phyloP scores from a whole-genome alignment of 306 rosid genomes.

The Lathyrus tuberosus region DNA sequence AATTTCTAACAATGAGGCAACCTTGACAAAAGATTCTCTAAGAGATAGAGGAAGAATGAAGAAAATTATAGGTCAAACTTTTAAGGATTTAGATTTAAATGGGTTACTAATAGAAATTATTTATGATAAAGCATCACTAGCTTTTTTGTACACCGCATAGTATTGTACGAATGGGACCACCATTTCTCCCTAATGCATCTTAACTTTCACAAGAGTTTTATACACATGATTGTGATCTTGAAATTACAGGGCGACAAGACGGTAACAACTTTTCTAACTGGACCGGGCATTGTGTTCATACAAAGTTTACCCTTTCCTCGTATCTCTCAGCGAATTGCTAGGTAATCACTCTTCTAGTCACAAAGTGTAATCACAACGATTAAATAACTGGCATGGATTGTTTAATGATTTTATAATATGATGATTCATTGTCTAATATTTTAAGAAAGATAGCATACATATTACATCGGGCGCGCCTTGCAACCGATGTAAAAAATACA shows the following conservation, averaged over 20 bases:
- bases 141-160: background rate
- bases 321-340: conserved; percentile 92
- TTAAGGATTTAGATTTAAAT: background rate
- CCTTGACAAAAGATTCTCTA: background rate
- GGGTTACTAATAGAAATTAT: background rate
- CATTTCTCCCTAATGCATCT: background rate
- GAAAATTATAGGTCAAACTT: background rate
- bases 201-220: background rate
- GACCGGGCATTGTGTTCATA: conserved; percentile 97
- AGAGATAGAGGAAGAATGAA: background rate
- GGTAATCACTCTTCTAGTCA: conserved; percentile 53
- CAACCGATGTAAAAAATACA: too few species aligned
- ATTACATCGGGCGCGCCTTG: too few species aligned
- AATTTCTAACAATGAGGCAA: background rate
- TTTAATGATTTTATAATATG: background rate
- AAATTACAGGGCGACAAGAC: conserved; percentile 85
- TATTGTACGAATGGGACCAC: background rate
- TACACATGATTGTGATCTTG: conserved; percentile 20
- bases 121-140: background rate
- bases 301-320: conserved; percentile 95
- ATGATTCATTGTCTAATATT: conserved; percentile 26
- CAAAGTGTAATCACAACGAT: conserved; percentile 2
- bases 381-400: conserved; percentile 1
- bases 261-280: conserved; percentile 81
- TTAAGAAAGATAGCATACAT: too few species aligned